A percentile compares a stretch with the other conserved stretches of the same genome.
These are phyloP conservation scores for Isochrysis galbana DNA, from an alignment of 78 protist genomes.

Conservation along the genomic window DNA sequence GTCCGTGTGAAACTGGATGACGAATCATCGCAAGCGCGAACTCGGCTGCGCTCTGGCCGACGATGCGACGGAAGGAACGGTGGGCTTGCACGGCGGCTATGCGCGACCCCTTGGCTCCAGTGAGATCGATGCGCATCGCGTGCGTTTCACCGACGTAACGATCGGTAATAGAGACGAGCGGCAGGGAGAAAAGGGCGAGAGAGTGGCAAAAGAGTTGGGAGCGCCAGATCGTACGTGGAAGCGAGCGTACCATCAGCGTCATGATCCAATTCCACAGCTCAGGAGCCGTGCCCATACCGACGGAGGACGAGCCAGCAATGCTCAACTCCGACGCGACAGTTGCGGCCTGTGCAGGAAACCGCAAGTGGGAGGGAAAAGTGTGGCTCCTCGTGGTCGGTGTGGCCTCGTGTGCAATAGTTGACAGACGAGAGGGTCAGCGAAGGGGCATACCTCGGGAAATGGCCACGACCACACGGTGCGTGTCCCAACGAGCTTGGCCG, in stretches of 20 bases:
- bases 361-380: no score
- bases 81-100: constrained; percentile 1
- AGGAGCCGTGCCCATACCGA: constrained; percentile 47
- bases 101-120: neutral
- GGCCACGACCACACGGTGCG: constrained; percentile 23
- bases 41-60: constrained; percentile 40
- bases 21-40: constrained; percentile 13
- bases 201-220: neutral
- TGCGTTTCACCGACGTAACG: constrained; percentile 23
- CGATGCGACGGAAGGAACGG: constrained; percentile 2
- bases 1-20: neutral
- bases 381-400: no score
- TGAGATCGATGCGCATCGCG: constrained; percentile 9
- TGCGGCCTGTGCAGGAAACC: no score
- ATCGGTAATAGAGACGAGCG: constrained; percentile 17
- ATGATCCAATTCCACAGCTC: constrained; percentile 19
- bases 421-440: no score
- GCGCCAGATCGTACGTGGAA: neutral
- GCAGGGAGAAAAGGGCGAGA: constrained; percentile 1
- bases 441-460: neutral
- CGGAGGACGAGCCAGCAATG: neutral
- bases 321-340: neutral
- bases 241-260: neutral
- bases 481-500: neutral
- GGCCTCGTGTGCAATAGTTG: no score